Conservation (phyloP, 257 asterid species). For the Haberlea rhodopensis region DNA sequence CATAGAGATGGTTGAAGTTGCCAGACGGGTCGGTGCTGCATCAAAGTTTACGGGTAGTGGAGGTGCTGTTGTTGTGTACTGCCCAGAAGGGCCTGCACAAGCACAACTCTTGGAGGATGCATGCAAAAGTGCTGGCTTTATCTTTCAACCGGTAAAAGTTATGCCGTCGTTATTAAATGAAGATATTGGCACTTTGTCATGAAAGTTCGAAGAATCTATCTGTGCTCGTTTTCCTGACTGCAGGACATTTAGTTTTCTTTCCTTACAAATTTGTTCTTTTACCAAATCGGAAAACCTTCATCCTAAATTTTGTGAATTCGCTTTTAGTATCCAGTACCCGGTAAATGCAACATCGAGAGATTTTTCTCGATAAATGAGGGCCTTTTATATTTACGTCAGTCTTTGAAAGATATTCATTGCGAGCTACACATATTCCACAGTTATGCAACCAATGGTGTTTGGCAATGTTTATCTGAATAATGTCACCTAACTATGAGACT, state of each 20-base stretch:
- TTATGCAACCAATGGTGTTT: too few relatives aligned
- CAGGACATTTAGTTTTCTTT: not conserved
- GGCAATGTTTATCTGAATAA: too few relatives aligned
- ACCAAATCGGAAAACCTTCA: too few relatives aligned
- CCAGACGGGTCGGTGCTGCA: conserved; percentile 72
- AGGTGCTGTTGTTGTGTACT: conserved; percentile 85
- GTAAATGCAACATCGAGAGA: too few relatives aligned
- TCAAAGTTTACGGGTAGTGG: conserved; percentile 97
- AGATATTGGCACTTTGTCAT: conserved; percentile 48
- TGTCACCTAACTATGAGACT: too few relatives aligned
- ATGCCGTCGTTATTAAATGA: conserved; percentile 53
- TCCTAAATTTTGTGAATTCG: too few relatives aligned
- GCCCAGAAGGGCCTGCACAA: conserved; percentile 83
- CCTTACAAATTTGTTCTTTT: not conserved
- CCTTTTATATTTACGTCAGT: too few relatives aligned
- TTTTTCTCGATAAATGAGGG: too few relatives aligned
- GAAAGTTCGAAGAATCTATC: conserved; percentile 9
- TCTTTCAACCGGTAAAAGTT: conserved; percentile 49
- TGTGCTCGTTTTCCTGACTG: not conserved
- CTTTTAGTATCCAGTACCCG: too few relatives aligned
- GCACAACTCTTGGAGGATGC: conserved; percentile 63
- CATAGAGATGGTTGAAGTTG: conserved; percentile 91
- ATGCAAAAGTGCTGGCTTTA: conserved; percentile 64
- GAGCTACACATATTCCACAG: too few relatives aligned
- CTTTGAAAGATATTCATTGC: too few relatives aligned